Evolutionary conservation across 805 yeast genomes (phyloP).

Genomic region (Scheffersomyces lignosus): DNA sequence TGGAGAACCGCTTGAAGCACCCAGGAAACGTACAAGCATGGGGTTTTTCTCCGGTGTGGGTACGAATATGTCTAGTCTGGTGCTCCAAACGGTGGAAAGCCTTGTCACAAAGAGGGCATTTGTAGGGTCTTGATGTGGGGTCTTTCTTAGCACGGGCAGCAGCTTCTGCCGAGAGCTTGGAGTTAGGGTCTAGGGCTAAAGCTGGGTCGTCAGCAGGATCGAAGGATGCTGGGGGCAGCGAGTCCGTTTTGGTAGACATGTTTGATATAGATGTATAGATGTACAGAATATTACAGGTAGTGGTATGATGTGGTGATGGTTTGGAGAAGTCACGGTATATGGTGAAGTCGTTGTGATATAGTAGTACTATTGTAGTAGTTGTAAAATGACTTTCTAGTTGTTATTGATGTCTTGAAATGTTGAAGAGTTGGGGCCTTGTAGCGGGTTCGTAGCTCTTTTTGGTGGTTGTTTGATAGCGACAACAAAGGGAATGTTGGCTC

Average conservation of each 20-base stretch:
- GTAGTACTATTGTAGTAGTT: too few species aligned
- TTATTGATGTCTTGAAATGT: too few species aligned
- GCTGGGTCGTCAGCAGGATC: background rate
- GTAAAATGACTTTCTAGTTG: too few species aligned
- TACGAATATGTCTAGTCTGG: conserved; percentile 86
- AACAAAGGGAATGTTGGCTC: too few species aligned
- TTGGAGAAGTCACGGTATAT: background rate
- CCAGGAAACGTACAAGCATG: conserved; percentile 82
- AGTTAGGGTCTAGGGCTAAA: background rate
- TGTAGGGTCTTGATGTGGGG: conserved; percentile 60
- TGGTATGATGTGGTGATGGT: background rate
- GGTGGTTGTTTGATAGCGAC: too few species aligned
- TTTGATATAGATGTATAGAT: background rate
- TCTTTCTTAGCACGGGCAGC: conserved; percentile 8
- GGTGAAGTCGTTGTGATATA: background rate
- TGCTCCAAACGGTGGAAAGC: conserved; percentile 89
- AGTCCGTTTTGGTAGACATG: background rate
- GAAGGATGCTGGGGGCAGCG: background rate
- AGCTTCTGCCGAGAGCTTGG: background rate
- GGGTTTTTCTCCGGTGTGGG: conserved; percentile 94
- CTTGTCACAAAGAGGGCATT: conserved; percentile 80
- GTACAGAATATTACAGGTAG: too few species aligned
- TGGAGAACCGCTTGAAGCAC: conserved; percentile 76
- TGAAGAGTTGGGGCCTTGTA: too few species aligned
- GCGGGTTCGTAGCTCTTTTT: too few species aligned